phyloP scores from a whole-genome alignment of 192 early-diverging fungal genomes.

The Entomortierella lignicola region DNA sequence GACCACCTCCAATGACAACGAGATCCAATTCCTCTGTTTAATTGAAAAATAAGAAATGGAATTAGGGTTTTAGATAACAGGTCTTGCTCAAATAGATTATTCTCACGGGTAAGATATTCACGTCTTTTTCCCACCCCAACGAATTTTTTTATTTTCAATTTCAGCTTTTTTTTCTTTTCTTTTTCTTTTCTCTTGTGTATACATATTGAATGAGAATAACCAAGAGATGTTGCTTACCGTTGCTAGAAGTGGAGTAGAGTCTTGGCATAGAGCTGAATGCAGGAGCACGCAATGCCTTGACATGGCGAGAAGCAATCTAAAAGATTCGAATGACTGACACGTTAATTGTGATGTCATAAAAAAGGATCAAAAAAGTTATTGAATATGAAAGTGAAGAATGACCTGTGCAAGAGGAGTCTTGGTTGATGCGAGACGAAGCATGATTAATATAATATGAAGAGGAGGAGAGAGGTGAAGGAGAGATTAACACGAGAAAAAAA shows the following conservation, averaged over 20 bases:
- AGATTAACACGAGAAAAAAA: not conserved
- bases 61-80: conserved; percentile 1
- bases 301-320: conserved; percentile 54
- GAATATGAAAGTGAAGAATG: not conserved
- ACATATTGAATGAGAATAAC: not conserved
- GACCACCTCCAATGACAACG: conserved; percentile 94
- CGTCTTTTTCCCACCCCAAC: conserved; percentile 17
- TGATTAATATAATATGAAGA: conserved; percentile 12
- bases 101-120: conserved; percentile 30
- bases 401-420: conserved; percentile 45
- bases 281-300: conserved; percentile 35
- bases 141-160: too few species aligned
- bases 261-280: conserved; percentile 51
- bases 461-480: conserved; percentile 8
- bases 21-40: conserved; percentile 79
- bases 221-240: conserved; percentile 16
- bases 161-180: not conserved
- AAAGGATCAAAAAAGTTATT: not conserved
- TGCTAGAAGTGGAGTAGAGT: conserved; percentile 50
- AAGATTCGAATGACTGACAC: not conserved
- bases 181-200: not conserved
- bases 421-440: conserved; percentile 51
- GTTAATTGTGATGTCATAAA: not conserved
- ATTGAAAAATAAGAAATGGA: not conserved
- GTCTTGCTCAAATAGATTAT: conserved; percentile 19